phyloP scores from a whole-genome alignment of 768 basidiomycete species.

The Mycena maculata region DNA sequence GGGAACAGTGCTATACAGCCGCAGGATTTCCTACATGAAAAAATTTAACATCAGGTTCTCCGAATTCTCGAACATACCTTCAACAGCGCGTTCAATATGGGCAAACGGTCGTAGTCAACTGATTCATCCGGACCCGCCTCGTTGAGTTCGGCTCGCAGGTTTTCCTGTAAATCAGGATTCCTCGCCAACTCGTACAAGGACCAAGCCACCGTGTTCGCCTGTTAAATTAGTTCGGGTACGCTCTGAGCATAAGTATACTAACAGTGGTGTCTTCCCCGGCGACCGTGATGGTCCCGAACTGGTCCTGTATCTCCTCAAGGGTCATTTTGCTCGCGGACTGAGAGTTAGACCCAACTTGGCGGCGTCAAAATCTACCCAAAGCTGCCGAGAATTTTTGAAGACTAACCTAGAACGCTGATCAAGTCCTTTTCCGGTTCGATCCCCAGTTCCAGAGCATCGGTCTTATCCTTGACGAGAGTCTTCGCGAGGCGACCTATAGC shows the following conservation, averaged over 20 bases:
- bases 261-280: constrained; percentile 33
- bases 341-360: constrained; percentile 24
- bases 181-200: constrained; percentile 46
- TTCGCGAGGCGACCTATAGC: constrained; percentile 28
- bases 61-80: constrained; percentile 7
- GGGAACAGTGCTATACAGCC: constrained; percentile 31
- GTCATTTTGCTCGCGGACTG: constrained; percentile 31
- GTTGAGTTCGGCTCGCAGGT: constrained; percentile 46
- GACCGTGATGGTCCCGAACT: constrained; percentile 31
- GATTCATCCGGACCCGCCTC: constrained; percentile 24
- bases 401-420: constrained; percentile 27
- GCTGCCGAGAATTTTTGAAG: not conserved
- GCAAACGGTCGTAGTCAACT: constrained; percentile 29
- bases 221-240: not conserved
- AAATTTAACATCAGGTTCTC: not conserved
- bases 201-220: constrained; percentile 39
- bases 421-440: constrained; percentile 30
- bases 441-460: constrained; percentile 29
- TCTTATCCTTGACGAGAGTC: constrained; percentile 27
- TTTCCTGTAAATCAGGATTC: constrained; percentile 41
- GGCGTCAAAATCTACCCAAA: not conserved
- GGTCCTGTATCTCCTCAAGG: constrained; percentile 27
- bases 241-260: not conserved
- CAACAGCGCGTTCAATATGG: constrained; percentile 28
- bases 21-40: constrained; percentile 26